Evolutionary conservation across 768 basidiomycete genomes (phyloP), one percentile per base, ranked within the genome.

Genomic region (Lentinus brumalis): DNA sequence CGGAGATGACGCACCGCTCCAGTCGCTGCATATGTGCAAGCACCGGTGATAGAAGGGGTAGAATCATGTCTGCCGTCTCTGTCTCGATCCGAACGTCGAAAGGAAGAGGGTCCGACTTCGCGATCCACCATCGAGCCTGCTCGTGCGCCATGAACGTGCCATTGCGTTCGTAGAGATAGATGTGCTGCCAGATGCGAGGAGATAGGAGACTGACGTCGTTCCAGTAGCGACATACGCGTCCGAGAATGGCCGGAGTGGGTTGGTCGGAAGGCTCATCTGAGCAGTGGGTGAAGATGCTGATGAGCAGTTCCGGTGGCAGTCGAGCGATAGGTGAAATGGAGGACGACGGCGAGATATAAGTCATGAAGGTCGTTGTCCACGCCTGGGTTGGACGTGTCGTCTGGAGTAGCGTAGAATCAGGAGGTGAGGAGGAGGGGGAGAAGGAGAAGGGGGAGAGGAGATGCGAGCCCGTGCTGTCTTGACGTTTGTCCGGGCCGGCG

Each of bases 31-130:
- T 67, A 31, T 80, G 74, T 10, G 81, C 76, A 0, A 91, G 74
- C 39, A 91, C 76, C 5, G 85, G 86, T 0, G 87, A 85, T 38
- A 91, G 75, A 60, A 91, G 77, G 9, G 88, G 81, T 4, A 91
- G 77, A 38, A 89, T 75, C 57, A 74, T 74, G 59, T 88, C 83
- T 30, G 73, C 57, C 18, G 85, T 72, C 15, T 79, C 72, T 57
- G 91, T 68, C 40, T 83, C 76, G 53, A 91, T 75, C 61, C 82
- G 76, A 45, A 91, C 76, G 65, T 83, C 78, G 65, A 89, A 81
- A 0, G 77, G 76, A 40, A 89, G 78, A 0, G 84, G 83, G 5
- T 71, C 63, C 4, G 87, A 87, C 50, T 78, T 79, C 56, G 73
- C 67, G 32, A 82, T 73, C 86, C 85, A 91, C 0, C 85, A 67